Percentiles rank a stretch among this genome's conserved stretches.
Evolutionary conservation across 139 green algal species (phyloP).

Genomic region (Yamagishiella unicocca): DNA sequence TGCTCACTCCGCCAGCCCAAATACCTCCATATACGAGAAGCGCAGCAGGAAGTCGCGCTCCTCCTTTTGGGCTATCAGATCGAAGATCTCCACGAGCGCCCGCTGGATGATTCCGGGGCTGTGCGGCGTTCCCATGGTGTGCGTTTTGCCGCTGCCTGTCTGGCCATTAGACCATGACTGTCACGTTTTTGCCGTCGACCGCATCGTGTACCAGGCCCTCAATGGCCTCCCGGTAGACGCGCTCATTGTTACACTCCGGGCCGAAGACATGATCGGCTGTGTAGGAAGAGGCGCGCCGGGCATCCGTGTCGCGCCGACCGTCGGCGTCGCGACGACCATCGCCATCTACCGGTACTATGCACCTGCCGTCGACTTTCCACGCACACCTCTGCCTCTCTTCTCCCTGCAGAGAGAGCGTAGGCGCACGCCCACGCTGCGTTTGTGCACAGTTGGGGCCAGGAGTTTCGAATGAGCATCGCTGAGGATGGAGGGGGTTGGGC

Average conservation of each 20-base stretch:
- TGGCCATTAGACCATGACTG: constrained; percentile 98
- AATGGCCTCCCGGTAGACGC: constrained; percentile 81
- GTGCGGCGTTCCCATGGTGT: constrained; percentile 89
- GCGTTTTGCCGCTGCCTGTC: constrained; percentile 95
- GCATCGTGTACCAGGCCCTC: constrained; percentile 79
- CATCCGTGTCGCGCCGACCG: constrained; percentile 54
- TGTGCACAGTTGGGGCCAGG: too few relatives aligned
- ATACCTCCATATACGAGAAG: constrained; percentile 97
- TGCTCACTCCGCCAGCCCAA: neutral
- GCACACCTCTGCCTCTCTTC: constrained; percentile 70
- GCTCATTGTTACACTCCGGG: constrained; percentile 58
- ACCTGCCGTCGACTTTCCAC: constrained; percentile 79
- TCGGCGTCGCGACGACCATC: constrained; percentile 45
- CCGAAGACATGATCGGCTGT: constrained; percentile 87
- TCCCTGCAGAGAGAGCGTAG: constrained; percentile 82
- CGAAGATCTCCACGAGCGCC: constrained; percentile 81
- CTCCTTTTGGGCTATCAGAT: constrained; percentile 70
- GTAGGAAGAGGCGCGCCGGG: constrained; percentile 42
- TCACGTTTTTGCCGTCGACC: constrained; percentile 89
- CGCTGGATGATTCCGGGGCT: constrained; percentile 85
- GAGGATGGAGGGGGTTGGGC: too few relatives aligned
- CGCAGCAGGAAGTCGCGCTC: constrained; percentile 93
- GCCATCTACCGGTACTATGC: constrained; percentile 61
- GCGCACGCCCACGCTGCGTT: constrained; percentile 85
- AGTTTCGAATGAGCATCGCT: too few relatives aligned